A percentile compares a stretch with the other conserved stretches of the same genome.
These are phyloP conservation scores for Rhynchosporium graminicola DNA, from an alignment of 2,329 filamentous ascomycete genomes.

Conservation along the genomic window DNA sequence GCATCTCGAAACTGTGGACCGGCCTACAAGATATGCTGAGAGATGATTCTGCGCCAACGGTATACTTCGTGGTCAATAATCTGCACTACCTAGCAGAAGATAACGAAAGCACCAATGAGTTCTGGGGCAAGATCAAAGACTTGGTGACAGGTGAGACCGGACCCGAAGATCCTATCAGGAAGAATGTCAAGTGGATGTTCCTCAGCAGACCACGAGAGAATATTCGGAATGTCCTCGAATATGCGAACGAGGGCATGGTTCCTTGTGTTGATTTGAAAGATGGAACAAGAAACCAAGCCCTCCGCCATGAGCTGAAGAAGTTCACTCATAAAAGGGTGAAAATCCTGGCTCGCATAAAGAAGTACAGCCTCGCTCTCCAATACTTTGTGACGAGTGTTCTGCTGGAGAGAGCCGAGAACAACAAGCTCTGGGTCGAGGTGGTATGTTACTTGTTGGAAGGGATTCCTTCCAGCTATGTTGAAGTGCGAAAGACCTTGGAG, in stretches of 20 bases:
- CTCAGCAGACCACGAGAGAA: neutral
- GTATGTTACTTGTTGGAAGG: neutral
- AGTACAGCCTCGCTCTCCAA: neutral
- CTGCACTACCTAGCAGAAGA: neutral
- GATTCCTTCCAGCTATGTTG: neutral
- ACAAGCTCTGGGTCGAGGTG: neutral
- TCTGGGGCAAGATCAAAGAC: neutral
- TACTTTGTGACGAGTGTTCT: neutral
- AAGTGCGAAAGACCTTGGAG: neutral
- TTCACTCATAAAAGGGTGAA: neutral
- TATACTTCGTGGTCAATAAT: neutral
- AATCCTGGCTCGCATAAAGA: neutral
- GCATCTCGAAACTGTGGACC: neutral
- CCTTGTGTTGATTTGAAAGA: neutral
- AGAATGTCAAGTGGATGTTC: neutral
- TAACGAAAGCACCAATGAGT: neutral
- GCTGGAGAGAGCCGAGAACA: neutral
- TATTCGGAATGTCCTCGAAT: neutral
- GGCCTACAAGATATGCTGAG: neutral
- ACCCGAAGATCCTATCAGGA: neutral
- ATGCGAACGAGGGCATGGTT: neutral
- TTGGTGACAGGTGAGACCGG: neutral
- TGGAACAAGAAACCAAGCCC: neutral
- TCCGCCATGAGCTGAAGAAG: conserved; percentile 1
- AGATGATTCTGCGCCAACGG: neutral